Evolutionary conservation across 345 rosid species (phyloP), one percentile per base, ranked within the genome.

Genomic region (Populus nigra): DNA sequence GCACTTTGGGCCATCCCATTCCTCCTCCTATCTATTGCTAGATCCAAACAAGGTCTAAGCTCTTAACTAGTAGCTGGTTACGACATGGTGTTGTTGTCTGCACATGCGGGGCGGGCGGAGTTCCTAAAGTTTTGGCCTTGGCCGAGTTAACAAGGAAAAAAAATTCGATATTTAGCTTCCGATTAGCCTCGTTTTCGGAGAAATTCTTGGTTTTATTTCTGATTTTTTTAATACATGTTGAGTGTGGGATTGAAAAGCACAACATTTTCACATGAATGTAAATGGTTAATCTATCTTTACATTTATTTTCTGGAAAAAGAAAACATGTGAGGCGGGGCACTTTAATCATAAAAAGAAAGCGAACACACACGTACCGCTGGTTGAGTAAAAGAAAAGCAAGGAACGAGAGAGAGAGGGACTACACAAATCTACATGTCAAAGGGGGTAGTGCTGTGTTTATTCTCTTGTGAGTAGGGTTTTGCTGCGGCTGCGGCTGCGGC

Each of bases 321-420:
- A 45, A 45, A 45, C 78, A 69, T 73, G 82, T 29, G 82, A 11
- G 65, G 57, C 31, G 73, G 15, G 9, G 25, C 73, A 80, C 86
- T 85, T 87, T 83, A 87, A 77, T 68, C 83, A 79, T 12, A 80
- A 84, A 85, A 45, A 45, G 82, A 73, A 82, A 82, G 80, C 50
- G 77, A 79, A 55, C 74, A 78, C 83, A 80, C 88, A 83, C 88
- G 85, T 57, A 80, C 70, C 77, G 25, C 74, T 63, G 82, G 59
- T 80, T 75, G 79, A 77, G 85, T 55, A 78, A 85, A 81, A 70
- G 36, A 17, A 35, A 57, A 75, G 57, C 75, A 71, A 83, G 71
- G 12, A 33, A 63, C 67, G 75, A 38, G 63, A 53, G n/a, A 73
- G 39, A 57, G 20, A 4, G 35, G 35, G 4, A 45, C 5, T 38